Percentiles rank a stretch among this genome's conserved stretches.
phyloP scores from a whole-genome alignment of 108 stramenopile genomes.

The Conticribra weissflogii region DNA sequence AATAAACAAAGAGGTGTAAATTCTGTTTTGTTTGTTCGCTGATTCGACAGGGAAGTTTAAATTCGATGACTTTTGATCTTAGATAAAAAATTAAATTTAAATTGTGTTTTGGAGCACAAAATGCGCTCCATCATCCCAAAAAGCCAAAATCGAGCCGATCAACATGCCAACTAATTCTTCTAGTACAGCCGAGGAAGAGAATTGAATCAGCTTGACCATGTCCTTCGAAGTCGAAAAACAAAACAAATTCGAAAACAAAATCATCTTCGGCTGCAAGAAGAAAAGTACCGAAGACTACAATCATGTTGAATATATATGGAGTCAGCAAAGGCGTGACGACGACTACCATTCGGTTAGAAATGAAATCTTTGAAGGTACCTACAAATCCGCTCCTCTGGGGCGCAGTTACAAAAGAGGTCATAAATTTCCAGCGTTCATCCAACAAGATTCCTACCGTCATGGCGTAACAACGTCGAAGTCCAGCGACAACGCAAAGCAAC shows the following conservation, averaged over 20 bases:
- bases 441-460: slow-evolving; percentile 35
- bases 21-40: too few species aligned
- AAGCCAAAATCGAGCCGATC: too few species aligned
- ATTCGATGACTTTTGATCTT: too few species aligned
- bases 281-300: slow-evolving; percentile 2
- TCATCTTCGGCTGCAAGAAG: slow-evolving; percentile 15
- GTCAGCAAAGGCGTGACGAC: slow-evolving; percentile 12
- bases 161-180: too few species aligned
- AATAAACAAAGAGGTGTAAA: too few species aligned
- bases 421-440: slow-evolving; percentile 47
- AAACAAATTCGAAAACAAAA: not conserved
- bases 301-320: slow-evolving; percentile 32
- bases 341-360: slow-evolving; percentile 22
- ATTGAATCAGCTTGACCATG: not conserved
- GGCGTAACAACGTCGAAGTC: slow-evolving; percentile 48
- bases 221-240: not conserved
- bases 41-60: too few species aligned
- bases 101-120: too few species aligned
- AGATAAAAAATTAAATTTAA: too few species aligned
- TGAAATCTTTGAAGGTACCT: slow-evolving; percentile 12
- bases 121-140: too few species aligned
- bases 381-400: slow-evolving; percentile 61
- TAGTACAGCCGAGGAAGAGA: too few species aligned
- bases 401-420: slow-evolving; percentile 53
- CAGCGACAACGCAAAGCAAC: slow-evolving; percentile 51